Percentiles rank a stretch among this genome's conserved stretches.
These are phyloP conservation scores for Fraxinus cuspidata DNA, from an alignment of 257 asterid species.

Conservation along the genomic window DNA sequence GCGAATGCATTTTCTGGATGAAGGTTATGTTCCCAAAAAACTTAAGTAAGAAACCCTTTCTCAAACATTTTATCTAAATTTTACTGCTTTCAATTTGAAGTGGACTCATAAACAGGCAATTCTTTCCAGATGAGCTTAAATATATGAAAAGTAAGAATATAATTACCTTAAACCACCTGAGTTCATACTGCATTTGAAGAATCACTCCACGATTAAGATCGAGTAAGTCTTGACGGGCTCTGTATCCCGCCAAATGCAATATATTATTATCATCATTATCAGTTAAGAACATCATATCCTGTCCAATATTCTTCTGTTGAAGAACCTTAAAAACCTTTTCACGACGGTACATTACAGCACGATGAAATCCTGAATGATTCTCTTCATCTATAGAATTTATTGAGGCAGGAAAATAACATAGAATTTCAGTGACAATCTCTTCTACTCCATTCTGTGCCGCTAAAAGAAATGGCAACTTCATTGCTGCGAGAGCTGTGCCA, in stretches of 20 bases:
- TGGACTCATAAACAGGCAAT: not conserved
- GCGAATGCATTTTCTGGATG: too few species aligned
- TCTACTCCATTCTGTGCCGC: slow-evolving; percentile 22
- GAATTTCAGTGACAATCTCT: slow-evolving; percentile 19
- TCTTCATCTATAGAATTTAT: not conserved
- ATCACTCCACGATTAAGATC: slow-evolving; percentile 23
- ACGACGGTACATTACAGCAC: slow-evolving; percentile 16
- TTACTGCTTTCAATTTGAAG: not conserved
- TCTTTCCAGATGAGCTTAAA: not conserved
- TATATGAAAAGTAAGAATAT: not conserved
- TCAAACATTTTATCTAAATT: too few species aligned
- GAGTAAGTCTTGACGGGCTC: slow-evolving; percentile 12
- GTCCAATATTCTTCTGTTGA: slow-evolving; percentile 4
- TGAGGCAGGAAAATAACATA: slow-evolving; percentile 6
- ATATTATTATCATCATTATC: not conserved
- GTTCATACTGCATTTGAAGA: slow-evolving; percentile 33
- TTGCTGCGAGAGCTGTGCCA: not conserved
- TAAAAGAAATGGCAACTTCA: not conserved
- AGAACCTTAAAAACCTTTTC: slow-evolving; percentile 21
- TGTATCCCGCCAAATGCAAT: slow-evolving; percentile 10
- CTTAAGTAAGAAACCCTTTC: not conserved
- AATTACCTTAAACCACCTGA: slow-evolving; percentile 28
- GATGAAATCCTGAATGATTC: not conserved
- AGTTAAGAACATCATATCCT: not conserved
- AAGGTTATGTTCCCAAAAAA: not conserved